Evolutionary conservation across 345 rosid species (phyloP), one percentile per base, ranked within the genome.

Genomic region (Mercurialis annua): DNA sequence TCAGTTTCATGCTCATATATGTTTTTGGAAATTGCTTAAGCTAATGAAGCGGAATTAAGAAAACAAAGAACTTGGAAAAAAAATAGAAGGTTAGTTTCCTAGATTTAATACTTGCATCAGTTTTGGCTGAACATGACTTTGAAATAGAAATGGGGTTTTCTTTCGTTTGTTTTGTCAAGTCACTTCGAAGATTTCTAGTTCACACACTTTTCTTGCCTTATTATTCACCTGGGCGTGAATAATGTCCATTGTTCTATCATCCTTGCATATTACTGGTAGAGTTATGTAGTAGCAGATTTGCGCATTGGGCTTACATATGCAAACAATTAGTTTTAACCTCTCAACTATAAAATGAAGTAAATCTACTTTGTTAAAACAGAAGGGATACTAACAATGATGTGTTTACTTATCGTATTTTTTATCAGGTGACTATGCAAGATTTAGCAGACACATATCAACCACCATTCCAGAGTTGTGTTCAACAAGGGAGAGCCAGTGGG

Each of bases 361-460:
- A 34, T 34, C 4, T 34, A 34, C 40, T 34, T 34, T 34, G 40
- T 9, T 34, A 34, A 34, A 34, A 34, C 40, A 34, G 9, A 34
- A 40, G 8, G 44, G 40, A 36, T 40, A 40, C 2, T 40, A 9
- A n/a, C 10, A 6, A 21, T 34, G 17, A 3, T 47, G 24, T 30
- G 38, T n/a, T 21, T 27, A 0, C 5, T 21, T 27, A 17, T 15
- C 2, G 30, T 14, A 36, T 4, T 44, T 27, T 2, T 44, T 16
- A 47, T 55, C 31, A 74, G 78, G 78, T 74, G 53, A 69, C 66
- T 17, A 18, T 8, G 40, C 73, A 74, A 65, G 78, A 74, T 31
- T 64, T 74, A 26, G 78, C 78, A 33, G 78, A 74, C 73, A 74
- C 78, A 10, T 74, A 74, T 58, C 78, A 74, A 26, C 78, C 73